phyloP scores from a whole-genome alignment of 208 protist genomes.

The Acanthamoeba rhysodes region DNA sequence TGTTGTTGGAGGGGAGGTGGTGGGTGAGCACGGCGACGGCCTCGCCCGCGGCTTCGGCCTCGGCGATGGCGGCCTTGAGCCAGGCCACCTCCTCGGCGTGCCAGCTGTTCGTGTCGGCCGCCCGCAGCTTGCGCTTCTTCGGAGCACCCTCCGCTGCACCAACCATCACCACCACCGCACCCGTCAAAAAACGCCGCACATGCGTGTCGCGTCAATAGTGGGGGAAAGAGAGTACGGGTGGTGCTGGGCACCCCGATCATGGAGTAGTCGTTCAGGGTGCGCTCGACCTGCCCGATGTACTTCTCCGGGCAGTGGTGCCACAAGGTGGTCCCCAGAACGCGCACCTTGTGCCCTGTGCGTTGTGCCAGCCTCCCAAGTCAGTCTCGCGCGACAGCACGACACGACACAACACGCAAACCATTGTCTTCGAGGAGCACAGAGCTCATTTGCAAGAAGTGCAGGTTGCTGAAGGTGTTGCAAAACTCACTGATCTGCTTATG shows the following conservation, averaged over 20 bases:
- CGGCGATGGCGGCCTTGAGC: background rate
- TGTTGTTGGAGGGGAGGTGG: background rate
- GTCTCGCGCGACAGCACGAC: too few relatives aligned
- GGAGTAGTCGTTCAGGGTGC: conserved; percentile 14
- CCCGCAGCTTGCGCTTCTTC: conserved; percentile 25
- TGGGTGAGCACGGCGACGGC: background rate
- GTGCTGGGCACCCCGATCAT: background rate
- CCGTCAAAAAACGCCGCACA: too few relatives aligned
- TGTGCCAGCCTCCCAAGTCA: too few relatives aligned
- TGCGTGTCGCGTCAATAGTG: too few relatives aligned
- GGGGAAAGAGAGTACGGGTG: background rate
- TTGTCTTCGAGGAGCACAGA: background rate
- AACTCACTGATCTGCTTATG: background rate
- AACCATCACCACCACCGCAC: background rate
- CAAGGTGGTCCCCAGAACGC: background rate
- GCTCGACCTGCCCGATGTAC: background rate
- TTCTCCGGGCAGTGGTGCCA: conserved; percentile 21
- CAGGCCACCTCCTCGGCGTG: conserved; percentile 53
- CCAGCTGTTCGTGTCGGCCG: conserved; percentile 43
- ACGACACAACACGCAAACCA: background rate
- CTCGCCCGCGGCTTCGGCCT: background rate
- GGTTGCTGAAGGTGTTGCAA: conserved; percentile 14
- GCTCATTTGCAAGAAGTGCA: conserved; percentile 48
- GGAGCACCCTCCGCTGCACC: background rate
- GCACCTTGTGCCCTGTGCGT: conserved; percentile 22